Evolutionary conservation across 2,329 filamentous ascomycete species (phyloP).

Genomic region (Elsinoe arachidis): DNA sequence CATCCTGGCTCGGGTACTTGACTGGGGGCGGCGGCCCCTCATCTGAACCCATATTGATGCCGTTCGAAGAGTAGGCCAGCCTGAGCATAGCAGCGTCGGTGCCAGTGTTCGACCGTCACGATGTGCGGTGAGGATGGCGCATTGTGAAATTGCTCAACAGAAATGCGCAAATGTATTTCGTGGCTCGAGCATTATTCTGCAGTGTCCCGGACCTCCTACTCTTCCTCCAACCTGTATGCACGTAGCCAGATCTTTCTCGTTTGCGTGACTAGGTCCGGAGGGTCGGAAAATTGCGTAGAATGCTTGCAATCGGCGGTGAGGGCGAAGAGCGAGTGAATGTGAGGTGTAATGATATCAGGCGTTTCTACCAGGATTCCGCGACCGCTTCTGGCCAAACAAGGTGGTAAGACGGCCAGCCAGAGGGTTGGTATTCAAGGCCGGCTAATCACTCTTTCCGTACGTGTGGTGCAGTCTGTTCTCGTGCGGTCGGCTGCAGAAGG

Average conservation of each 20-base stretch:
- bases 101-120: not conserved
- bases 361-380: not conserved
- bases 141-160: not conserved
- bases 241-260: not conserved
- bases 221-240: not conserved
- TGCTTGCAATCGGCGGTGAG: not conserved
- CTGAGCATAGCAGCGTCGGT: not conserved
- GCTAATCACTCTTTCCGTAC: not conserved
- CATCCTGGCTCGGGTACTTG: not conserved
- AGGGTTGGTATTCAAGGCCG: constrained; percentile 1
- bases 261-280: too few relatives aligned
- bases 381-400: not conserved
- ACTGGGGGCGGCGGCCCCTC: not conserved
- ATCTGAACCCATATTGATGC: not conserved
- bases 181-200: not conserved
- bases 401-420: not conserved
- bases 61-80: not conserved
- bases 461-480: not conserved
- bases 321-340: not conserved
- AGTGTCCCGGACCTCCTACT: not conserved
- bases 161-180: not conserved
- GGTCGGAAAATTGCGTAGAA: not conserved
- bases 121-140: not conserved
- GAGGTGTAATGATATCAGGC: not conserved
- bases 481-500: not conserved